phyloP scores from a whole-genome alignment of 257 asterid species.

The Marsdenia floribunda region DNA sequence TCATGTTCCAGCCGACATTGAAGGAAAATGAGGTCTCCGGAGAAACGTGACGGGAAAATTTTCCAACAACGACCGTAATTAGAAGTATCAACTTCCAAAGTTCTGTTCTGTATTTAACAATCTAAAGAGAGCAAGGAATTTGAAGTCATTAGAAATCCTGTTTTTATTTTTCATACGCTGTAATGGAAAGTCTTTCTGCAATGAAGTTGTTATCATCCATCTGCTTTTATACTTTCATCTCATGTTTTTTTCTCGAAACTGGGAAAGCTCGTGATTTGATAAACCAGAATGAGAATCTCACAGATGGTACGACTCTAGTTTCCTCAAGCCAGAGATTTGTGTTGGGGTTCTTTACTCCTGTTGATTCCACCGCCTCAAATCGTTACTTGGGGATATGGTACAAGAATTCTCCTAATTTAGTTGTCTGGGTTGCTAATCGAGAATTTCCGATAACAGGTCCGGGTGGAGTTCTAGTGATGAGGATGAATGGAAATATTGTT shows the following conservation, averaged over 20 bases:
- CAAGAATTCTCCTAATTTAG: constrained; percentile 9
- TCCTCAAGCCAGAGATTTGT: constrained; percentile 11
- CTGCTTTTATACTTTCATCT: neutral
- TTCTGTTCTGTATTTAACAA: no score
- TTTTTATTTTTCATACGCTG: no score
- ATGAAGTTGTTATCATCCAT: neutral
- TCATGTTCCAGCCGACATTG: no score
- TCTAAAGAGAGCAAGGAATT: no score
- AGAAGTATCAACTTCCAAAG: no score
- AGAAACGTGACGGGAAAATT: no score
- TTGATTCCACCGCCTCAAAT: neutral
- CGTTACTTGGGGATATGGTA: constrained; percentile 29
- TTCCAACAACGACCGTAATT: no score
- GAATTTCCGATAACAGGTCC: constrained; percentile 12
- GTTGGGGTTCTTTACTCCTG: constrained; percentile 21
- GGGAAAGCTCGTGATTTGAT: neutral
- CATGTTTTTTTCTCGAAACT: neutral
- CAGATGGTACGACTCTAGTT: neutral
- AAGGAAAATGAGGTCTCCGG: no score
- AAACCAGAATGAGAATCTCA: constrained; percentile 1
- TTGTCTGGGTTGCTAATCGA: constrained; percentile 31
- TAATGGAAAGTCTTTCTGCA: neutral
- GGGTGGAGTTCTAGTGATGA: constrained; percentile 13
- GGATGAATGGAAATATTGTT: constrained; percentile 12
- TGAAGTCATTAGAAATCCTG: no score